phyloP scores from a whole-genome alignment of 2,329 filamentous ascomycete species.

The Exophiala lecanii-corni region DNA sequence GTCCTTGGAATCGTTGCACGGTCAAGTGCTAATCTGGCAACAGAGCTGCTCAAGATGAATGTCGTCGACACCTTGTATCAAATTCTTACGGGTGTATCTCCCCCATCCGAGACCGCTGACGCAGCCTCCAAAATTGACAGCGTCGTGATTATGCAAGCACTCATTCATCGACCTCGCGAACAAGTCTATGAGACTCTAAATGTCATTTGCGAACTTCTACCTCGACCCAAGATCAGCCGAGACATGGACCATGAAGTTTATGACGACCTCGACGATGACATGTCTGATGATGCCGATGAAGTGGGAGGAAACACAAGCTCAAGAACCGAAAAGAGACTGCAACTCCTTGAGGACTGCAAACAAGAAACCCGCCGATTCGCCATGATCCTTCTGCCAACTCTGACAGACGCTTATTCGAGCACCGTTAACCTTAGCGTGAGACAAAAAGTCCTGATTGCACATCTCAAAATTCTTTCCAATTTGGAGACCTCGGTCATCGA shows the following conservation, averaged over 20 bases:
- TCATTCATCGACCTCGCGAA: conserved; percentile 91
- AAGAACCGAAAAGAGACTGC: conserved; percentile 68
- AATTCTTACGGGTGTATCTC: conserved; percentile 91
- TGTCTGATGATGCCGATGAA: conserved; percentile 35
- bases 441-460: conserved; percentile 91
- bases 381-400: conserved; percentile 84
- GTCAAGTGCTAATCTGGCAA: conserved; percentile 79
- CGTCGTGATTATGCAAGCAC: conserved; percentile 95
- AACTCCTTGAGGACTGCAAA: conserved; percentile 76
- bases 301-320: conserved; percentile 27
- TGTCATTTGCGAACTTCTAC: conserved; percentile 91
- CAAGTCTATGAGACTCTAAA: conserved; percentile 97
- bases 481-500: conserved; percentile 79
- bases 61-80: conserved; percentile 97
- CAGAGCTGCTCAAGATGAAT: conserved; percentile 90
- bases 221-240: conserved; percentile 60
- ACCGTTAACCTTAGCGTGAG: conserved; percentile 93
- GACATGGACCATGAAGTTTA: conserved; percentile 46
- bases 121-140: conserved; percentile 85
- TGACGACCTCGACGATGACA: conserved; percentile 41
- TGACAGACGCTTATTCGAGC: conserved; percentile 95
- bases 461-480: conserved; percentile 96
- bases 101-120: conserved; percentile 72
- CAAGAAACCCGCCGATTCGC: conserved; percentile 85
- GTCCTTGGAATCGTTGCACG: conserved; percentile 86